A percentile compares a stretch with the other conserved stretches of the same genome.
phyloP scores from a whole-genome alignment of 202 grass and related monocot genomes.

The Cymbopogon flexuosus region DNA sequence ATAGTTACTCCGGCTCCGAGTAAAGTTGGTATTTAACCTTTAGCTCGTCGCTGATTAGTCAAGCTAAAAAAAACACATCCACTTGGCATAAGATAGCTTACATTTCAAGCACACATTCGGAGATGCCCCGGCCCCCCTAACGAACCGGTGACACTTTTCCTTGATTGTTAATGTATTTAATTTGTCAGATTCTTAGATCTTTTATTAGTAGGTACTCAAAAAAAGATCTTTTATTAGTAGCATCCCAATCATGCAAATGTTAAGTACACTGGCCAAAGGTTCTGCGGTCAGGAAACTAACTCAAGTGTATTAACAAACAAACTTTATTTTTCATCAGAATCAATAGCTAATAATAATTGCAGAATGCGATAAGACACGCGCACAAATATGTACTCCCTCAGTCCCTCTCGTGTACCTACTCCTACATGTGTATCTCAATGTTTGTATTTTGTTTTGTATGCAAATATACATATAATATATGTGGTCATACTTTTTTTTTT shows the following conservation, averaged over 20 bases:
- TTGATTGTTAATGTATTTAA: slow-evolving; percentile 13
- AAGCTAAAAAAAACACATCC: slow-evolving; percentile 27
- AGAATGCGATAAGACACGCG: too few species aligned
- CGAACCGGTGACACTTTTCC: slow-evolving; percentile 1
- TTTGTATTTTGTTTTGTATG: too few species aligned
- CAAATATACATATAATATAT: too few species aligned
- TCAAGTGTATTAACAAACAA: not conserved
- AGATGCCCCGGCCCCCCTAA: slow-evolving; percentile 9
- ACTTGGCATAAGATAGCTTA: slow-evolving; percentile 43
- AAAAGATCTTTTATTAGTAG: slow-evolving; percentile 22
- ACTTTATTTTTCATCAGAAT: not conserved
- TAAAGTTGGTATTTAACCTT: slow-evolving; percentile 38
- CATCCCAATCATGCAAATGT: slow-evolving; percentile 15
- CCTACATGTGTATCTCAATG: too few species aligned
- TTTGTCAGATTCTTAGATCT: not conserved
- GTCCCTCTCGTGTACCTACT: too few species aligned
- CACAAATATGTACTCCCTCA: too few species aligned
- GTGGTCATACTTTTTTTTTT: too few species aligned
- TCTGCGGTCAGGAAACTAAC: slow-evolving; percentile 12
- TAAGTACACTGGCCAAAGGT: slow-evolving; percentile 24
- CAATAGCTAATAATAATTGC: not conserved
- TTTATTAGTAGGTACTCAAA: slow-evolving; percentile 37
- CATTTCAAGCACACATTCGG: slow-evolving; percentile 46
- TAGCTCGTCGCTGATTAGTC: slow-evolving; percentile 16
- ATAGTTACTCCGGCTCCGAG: not conserved